Conservation (phyloP, 139 green algal species). For the Trebouxia sp. region DNA sequence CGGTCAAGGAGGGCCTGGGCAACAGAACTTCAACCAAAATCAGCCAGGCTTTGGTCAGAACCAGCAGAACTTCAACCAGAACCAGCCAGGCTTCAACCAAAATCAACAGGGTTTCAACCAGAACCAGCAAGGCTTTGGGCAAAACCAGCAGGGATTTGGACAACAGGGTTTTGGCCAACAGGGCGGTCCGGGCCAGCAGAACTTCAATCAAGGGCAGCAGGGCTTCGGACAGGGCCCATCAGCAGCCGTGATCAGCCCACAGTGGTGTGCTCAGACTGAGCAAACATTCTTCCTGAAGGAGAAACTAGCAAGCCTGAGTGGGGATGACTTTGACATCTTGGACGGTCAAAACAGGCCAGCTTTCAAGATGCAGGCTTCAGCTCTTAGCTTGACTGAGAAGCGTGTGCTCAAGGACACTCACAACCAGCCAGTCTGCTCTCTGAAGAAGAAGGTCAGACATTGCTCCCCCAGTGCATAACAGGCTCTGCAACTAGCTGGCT, state of each 20-base stretch:
- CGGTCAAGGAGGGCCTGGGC: slow-evolving; percentile 1
- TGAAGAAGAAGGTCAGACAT: slow-evolving; percentile 9
- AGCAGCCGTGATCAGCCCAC: neutral
- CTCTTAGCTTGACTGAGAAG: slow-evolving; percentile 6
- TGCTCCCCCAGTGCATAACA: no score
- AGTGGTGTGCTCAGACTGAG: neutral
- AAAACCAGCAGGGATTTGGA: no score
- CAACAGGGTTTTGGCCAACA: no score
- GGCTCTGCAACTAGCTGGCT: no score
- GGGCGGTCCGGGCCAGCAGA: neutral
- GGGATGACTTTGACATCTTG: slow-evolving; percentile 5
- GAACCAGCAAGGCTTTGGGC: neutral
- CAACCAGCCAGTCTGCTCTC: slow-evolving; percentile 1
- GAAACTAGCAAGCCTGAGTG: slow-evolving; percentile 15
- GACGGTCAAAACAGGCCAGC: neutral
- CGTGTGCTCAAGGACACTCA: slow-evolving; percentile 1
- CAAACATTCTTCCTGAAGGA: slow-evolving; percentile 15
- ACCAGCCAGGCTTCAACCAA: neutral
- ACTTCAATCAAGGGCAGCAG: neutral
- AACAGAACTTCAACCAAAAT: neutral
- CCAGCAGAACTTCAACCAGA: neutral
- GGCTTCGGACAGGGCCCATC: neutral
- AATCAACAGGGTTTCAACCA: neutral
- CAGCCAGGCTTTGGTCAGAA: neutral
- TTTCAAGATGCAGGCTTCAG: slow-evolving; percentile 22